Evolutionary conservation across 2,329 filamentous ascomycete genomes (phyloP).

Genomic region (Colletotrichum higginsianum): DNA sequence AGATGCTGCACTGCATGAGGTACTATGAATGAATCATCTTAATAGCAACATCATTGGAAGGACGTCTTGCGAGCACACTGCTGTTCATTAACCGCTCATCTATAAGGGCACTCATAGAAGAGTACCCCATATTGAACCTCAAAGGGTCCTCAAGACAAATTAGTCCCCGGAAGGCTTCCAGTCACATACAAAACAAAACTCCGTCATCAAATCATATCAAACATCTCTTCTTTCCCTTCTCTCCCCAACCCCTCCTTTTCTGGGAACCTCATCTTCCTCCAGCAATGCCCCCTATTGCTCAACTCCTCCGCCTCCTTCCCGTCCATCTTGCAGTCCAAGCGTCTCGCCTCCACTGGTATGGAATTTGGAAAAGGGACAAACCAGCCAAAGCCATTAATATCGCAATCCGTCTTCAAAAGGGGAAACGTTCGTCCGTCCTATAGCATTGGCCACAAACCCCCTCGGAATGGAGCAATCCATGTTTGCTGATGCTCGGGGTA

Average conservation of each 20-base stretch:
- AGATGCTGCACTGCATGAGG: neutral
- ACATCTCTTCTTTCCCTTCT: neutral
- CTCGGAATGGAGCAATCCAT: conserved; percentile 9
- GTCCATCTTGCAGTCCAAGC: conserved; percentile 2
- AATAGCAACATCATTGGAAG: neutral
- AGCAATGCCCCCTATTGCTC: neutral
- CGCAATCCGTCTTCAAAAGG: conserved; percentile 1
- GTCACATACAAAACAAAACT: neutral
- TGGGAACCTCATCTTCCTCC: conserved; percentile 1
- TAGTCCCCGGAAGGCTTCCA: conserved; percentile 5
- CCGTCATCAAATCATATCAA: conserved; percentile 25
- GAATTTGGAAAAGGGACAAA: neutral
- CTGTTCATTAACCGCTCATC: conserved; percentile 31
- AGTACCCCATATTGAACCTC: neutral
- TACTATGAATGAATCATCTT: neutral
- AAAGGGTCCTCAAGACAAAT: neutral
- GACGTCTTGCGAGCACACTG: conserved; percentile 17
- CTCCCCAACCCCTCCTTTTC: conserved; percentile 1
- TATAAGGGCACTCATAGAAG: conserved; percentile 23
- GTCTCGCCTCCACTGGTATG: conserved; percentile 9
- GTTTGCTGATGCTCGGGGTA: conserved; percentile 28
- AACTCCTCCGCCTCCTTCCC: conserved; percentile 24
- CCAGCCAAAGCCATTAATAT: conserved; percentile 7
- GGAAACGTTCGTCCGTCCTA: conserved; percentile 1
- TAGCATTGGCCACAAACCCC: neutral